Conservation (phyloP, 2,329 filamentous ascomycete species). For the Pestalotiopsis sp. region DNA sequence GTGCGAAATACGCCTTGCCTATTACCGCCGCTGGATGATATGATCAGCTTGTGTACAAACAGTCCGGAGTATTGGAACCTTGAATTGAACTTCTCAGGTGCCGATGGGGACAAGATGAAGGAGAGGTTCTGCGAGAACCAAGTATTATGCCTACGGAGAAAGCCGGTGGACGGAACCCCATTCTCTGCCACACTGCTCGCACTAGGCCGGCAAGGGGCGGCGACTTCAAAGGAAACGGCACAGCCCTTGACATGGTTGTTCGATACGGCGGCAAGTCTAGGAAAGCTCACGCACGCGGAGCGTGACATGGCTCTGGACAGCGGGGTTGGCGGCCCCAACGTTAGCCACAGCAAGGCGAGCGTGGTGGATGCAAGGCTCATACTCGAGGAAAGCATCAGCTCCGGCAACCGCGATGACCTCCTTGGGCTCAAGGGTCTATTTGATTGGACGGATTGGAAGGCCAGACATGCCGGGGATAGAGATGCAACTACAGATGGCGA, state of each 20-base stretch:
- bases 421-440: slow-evolving; percentile 56
- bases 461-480: slow-evolving; percentile 21
- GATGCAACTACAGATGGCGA: slow-evolving; percentile 2
- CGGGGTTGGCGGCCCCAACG: slow-evolving; percentile 50
- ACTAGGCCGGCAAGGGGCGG: slow-evolving; percentile 53
- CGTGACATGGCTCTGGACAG: slow-evolving; percentile 61
- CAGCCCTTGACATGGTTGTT: slow-evolving; percentile 77
- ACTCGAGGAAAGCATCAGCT: slow-evolving; percentile 53
- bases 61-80: slow-evolving; percentile 79
- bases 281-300: slow-evolving; percentile 65
- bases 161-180: slow-evolving; percentile 66
- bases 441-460: slow-evolving; percentile 56
- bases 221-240: slow-evolving; percentile 30
- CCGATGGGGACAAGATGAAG: slow-evolving; percentile 62
- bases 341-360: slow-evolving; percentile 40
- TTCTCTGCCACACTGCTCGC: slow-evolving; percentile 78
- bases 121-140: slow-evolving; percentile 70
- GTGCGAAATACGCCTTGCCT: slow-evolving; percentile 60
- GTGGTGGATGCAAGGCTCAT: slow-evolving; percentile 73
- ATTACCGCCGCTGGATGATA: slow-evolving; percentile 65
- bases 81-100: slow-evolving; percentile 70
- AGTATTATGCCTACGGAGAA: slow-evolving; percentile 72
- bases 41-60: slow-evolving; percentile 60
- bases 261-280: slow-evolving; percentile 54
- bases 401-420: slow-evolving; percentile 35